Base-by-base conservation (phyloP, 768 basidiomycete species). In the Rhodotorula toruloides region DNA sequence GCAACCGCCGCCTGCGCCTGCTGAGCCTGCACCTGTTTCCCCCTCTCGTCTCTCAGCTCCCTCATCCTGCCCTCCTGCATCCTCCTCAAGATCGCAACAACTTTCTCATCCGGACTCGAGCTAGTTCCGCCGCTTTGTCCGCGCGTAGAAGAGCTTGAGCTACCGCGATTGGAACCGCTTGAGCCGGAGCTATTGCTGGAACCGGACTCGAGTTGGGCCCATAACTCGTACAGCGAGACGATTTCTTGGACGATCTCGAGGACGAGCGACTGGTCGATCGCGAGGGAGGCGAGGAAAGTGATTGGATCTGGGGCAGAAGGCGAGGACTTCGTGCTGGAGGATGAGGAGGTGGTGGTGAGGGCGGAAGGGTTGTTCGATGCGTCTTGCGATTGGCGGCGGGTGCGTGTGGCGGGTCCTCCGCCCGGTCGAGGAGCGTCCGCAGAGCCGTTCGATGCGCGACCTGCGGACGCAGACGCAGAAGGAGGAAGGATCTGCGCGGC, bases 241-340 rank as follows among this genome's bases (percentile, higher is more conserved):
- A 98, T 90, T 79, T 98, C 90, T 75, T 97, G 93, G 0, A 87
- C 84, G 73, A 96, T 87, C 46, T 88, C 86, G 34, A 90, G 84
- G 46, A 99, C 79, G 63, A 88, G 82, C 1, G 87, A 82, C 71
- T 82, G 55, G 87, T 74, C 91, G 63, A 97, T 85, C 78, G 92
- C 89, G 25, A 99, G 82, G 6, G 84, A 85, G 0, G 92, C 85
- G 64, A 99, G 84, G 77, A 96, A 98, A 9, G 84, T 80, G 63
- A 93, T 81, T 6, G 88, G 82, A 75, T 93, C 88, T n/a, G n/a
- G n/a, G n/a, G n/a, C n/a, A n/a, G n/a, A n/a, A n/a, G n/a, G n/a
- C n/a, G n/a, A n/a, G n/a, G n/a, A n/a, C n/a, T n/a, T n/a, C n/a
- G n/a, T n/a, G n/a, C n/a, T n/a, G n/a, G n/a, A n/a, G n/a, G n/a